Base-by-base conservation (phyloP, 441 rosid species). In the Flueggea neowawraea region DNA sequence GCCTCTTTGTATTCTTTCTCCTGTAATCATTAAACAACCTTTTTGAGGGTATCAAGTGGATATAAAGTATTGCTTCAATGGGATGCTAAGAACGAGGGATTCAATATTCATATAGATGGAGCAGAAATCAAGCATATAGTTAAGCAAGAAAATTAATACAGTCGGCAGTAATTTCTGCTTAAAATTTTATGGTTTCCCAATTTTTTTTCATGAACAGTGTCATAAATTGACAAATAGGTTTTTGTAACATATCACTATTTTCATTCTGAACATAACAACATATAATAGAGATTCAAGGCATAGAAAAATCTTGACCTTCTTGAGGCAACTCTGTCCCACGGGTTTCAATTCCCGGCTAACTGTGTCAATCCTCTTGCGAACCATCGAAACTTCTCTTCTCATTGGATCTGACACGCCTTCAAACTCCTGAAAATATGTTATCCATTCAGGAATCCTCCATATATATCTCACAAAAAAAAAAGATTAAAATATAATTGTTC, bases 1-100 rank as follows among this genome's bases (percentile, higher is more conserved):
- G 80, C 92, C 78, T 94, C 96, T 78, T 73, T 94, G 75, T 89
- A 94, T 66, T 94, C 99, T 63, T 75, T 91, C 73, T 94, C 99
- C 97, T 94, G 73, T 52, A 31, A 57, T 50, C 31, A 58, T 28
- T 8, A 31, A 45, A 17, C 1, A 15, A 12, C 28, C 16, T 60
- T 47, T 60, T 17, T 4, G 7, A 7, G 15, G 7, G 9, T n/a
- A 6, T 33, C 22, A 39, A 13, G 12, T 9, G 12, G 2, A 39
- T 41, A 14, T 43, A 33, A 60, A 47, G 54, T 13, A 60, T 11
- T 41, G 49, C 50, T 50, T 16, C 65, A 36, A 45, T 10, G 48
- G 10, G 51, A 10, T 31, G 8, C 0, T 5, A 36, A 36, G 41
- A 5, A 36, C 4, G 28, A 22, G 28, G 28, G 28, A 22, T 22